Base-by-base conservation (phyloP, 2,329 filamentous ascomycete genomes). In the Penicillium sp. region DNA sequence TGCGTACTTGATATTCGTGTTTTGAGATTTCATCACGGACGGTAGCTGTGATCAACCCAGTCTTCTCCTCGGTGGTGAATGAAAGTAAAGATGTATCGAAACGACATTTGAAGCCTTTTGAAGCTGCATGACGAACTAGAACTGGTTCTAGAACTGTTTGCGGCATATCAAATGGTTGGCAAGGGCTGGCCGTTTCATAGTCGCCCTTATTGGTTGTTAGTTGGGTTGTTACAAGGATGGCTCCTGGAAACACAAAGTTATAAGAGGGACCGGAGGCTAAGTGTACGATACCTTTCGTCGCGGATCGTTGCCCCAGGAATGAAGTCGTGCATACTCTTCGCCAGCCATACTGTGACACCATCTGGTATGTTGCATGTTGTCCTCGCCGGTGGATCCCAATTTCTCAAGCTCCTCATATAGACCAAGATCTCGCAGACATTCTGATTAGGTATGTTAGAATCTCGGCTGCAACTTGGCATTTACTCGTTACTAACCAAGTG, bases 331-430 rank as follows among this genome's bases (percentile, higher is more conserved):
- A 55, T 72, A 80, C 53, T 80, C 78, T 25, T 75, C 73, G 2
- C 78, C 78, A 8, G 75, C 72, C 75, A 80, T 77, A 55, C 71
- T 77, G 38, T 72, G 63, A 50, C 72, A 77, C 77, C 77, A 80
- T n/a, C 77, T 62, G 1, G 76, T 79, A 52, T 80, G 77, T 29
- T 68, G 56, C 73, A 80, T 78, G 52, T 66, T 66, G 14, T 69
- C 54, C 18, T 72, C 69, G 2, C 66, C 64, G 0, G 70, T 68
- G 1, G 71, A 69, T 14, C 28, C 39, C 4, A 41, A 22, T 12
- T 12, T n/a, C n/a, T 22, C 27, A 7, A 73, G 63, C 16, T 74
- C 72, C 27, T 64, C 42, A 25, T 80, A 76, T 2, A 80, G 62
- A 1, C 72, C 76, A 46, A 80, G 75, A 52, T 80, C 78, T 7